phyloP scores from a whole-genome alignment of 1,139 yeast species.

The Geotrichum fermentans region DNA sequence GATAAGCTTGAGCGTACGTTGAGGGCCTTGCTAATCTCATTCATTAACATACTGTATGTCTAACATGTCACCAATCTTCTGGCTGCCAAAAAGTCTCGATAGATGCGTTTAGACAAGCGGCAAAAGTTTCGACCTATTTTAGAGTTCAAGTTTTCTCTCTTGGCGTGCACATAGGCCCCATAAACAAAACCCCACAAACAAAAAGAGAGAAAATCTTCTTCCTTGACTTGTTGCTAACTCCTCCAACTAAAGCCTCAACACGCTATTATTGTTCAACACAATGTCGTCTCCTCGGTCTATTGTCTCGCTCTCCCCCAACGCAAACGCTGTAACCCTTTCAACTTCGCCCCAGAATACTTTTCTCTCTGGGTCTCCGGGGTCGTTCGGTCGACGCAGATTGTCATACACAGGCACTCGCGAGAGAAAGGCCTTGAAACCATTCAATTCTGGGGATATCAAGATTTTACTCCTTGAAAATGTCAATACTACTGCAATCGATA shows the following conservation, averaged over 20 bases:
- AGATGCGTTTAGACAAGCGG: too few relatives aligned
- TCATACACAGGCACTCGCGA: constrained; percentile 35
- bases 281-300: constrained; percentile 73
- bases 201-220: too few relatives aligned
- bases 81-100: too few relatives aligned
- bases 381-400: constrained; percentile 35
- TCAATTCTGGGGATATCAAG: constrained; percentile 87
- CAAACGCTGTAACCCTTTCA: constrained; percentile 49
- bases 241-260: background rate
- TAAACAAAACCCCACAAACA: too few relatives aligned
- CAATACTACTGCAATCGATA: constrained; percentile 83
- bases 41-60: too few relatives aligned
- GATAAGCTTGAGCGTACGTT: too few relatives aligned
- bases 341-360: constrained; percentile 47
- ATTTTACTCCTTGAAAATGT: constrained; percentile 88
- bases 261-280: background rate
- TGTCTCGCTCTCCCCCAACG: constrained; percentile 49
- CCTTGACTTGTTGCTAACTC: background rate
- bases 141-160: too few relatives aligned
- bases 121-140: too few relatives aligned
- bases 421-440: constrained; percentile 72
- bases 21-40: too few relatives aligned
- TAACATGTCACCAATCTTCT: too few relatives aligned
- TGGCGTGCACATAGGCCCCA: too few relatives aligned
- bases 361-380: constrained; percentile 52